These are phyloP conservation scores for Cryptococcus jaspeensis DNA, from an alignment of 1,284 basidiomycete species.

Conservation along the genomic window DNA sequence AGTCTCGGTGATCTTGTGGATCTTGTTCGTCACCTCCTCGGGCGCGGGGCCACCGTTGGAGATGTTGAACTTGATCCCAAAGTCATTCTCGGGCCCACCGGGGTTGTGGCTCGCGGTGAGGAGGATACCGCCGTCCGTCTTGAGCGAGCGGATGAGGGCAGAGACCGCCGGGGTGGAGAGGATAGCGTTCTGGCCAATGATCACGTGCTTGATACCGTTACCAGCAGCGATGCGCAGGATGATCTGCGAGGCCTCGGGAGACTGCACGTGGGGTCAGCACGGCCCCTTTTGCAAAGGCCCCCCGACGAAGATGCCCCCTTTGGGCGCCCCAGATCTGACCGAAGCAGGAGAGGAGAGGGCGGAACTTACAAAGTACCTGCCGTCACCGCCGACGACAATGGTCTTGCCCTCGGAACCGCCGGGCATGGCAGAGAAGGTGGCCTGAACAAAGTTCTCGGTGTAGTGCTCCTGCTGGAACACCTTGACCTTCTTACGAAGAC, in stretches of 20 bases:
- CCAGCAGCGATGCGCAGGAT: conserved; percentile 90
- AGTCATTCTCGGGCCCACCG: conserved; percentile 94
- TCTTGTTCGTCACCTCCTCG: conserved; percentile 89
- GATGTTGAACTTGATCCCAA: conserved; percentile 99
- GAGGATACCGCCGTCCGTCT: conserved; percentile 94
- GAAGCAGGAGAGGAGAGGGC: background rate
- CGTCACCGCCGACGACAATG: conserved; percentile 94
- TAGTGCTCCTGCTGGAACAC: conserved; percentile 93
- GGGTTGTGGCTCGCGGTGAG: conserved; percentile 99
- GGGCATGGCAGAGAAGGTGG: conserved; percentile 88
- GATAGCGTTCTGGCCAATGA: conserved; percentile 85
- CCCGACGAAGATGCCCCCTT: background rate
- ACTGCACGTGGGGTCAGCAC: conserved; percentile 19
- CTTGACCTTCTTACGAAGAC: conserved; percentile 91
- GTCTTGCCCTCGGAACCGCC: conserved; percentile 68
- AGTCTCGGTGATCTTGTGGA: conserved; percentile 85
- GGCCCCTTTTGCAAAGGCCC: background rate
- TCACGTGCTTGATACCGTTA: conserved; percentile 83
- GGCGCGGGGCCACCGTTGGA: conserved; percentile 96
- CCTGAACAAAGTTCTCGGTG: conserved; percentile 97
- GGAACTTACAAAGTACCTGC: conserved; percentile 70
- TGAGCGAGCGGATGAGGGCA: conserved; percentile 91
- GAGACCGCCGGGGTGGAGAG: conserved; percentile 96
- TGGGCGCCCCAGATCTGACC: background rate
- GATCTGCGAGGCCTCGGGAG: conserved; percentile 81